Percentiles rank a stretch among this genome's conserved stretches.
phyloP scores from a whole-genome alignment of 1,139 yeast species.

The Meyerozyma carpophila region DNA sequence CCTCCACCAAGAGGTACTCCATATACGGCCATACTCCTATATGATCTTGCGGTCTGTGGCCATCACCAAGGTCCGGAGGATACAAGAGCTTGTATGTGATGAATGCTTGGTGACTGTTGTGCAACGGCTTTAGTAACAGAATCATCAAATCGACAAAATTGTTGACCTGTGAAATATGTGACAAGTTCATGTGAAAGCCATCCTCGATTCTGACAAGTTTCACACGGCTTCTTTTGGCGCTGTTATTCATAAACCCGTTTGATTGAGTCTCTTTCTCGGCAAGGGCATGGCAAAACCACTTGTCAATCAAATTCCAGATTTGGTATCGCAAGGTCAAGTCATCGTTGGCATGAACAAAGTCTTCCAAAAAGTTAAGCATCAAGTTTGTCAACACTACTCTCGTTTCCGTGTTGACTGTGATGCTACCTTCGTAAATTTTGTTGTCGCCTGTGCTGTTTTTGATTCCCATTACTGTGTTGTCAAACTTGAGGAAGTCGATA shows the following conservation, averaged over 20 bases:
- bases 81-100: conserved; percentile 43
- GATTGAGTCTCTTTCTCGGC: conserved; percentile 11
- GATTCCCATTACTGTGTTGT: conserved; percentile 29
- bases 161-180: conserved; percentile 47
- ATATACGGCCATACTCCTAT: conserved; percentile 78
- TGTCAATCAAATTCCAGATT: conserved; percentile 69
- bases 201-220: conserved; percentile 26
- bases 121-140: conserved; percentile 21
- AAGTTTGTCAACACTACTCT: conserved; percentile 32
- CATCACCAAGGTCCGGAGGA: conserved; percentile 61
- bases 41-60: conserved; percentile 44
- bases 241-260: conserved; percentile 13
- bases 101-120: conserved; percentile 23
- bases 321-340: conserved; percentile 32
- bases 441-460: conserved; percentile 11
- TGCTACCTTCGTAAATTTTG: conserved; percentile 5
- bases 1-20: conserved; percentile 63
- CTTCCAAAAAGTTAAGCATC: conserved; percentile 39
- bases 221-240: conserved; percentile 9
- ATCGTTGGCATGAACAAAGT: conserved; percentile 38
- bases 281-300: conserved; percentile 58
- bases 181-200: conserved; percentile 29
- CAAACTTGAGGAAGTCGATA: conserved; percentile 34
- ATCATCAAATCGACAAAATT: conserved; percentile 58
- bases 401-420: conserved; percentile 27